Percentiles rank a stretch among this genome's conserved stretches.
Evolutionary conservation across 257 asterid genomes (phyloP).

Genomic region (Solanum chilense): DNA sequence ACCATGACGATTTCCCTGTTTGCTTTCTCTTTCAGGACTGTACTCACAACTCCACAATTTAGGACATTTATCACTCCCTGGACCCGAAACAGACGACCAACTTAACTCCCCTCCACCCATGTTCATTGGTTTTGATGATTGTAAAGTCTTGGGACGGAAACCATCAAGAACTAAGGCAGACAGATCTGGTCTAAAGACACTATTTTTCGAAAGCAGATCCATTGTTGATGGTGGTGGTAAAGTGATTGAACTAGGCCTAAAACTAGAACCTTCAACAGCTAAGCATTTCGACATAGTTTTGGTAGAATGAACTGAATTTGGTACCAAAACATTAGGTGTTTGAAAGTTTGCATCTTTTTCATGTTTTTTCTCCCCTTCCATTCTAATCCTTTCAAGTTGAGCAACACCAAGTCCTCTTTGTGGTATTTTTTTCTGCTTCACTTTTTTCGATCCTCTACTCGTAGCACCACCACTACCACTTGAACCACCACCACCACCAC

Average conservation of each 20-base stretch:
- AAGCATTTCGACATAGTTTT: conserved; percentile 13
- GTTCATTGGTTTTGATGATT: conserved; percentile 20
- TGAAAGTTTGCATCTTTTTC: conserved; percentile 34
- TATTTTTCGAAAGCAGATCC: conserved; percentile 28
- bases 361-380: conserved; percentile 46
- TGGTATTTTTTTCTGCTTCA: conserved; percentile 69
- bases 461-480: background rate
- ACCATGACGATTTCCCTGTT: conserved; percentile 19
- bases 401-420: conserved; percentile 97
- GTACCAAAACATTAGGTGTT: conserved; percentile 21
- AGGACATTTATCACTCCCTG: conserved; percentile 30
- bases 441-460: conserved; percentile 33
- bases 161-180: conserved; percentile 26
- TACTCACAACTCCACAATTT: conserved; percentile 32
- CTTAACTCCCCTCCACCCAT: conserved; percentile 17
- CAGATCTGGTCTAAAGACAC: conserved; percentile 7
- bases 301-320: conserved; percentile 15
- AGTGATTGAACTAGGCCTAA: conserved; percentile 25
- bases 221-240: conserved; percentile 15
- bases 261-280: conserved; percentile 15
- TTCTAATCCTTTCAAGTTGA: conserved; percentile 77
- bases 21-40: conserved; percentile 26
- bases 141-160: conserved; percentile 15
- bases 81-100: conserved; percentile 11
- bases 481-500: background rate